Conservation (phyloP, 2,329 filamentous ascomycete genomes). For the Alternaria triticimaculans region DNA sequence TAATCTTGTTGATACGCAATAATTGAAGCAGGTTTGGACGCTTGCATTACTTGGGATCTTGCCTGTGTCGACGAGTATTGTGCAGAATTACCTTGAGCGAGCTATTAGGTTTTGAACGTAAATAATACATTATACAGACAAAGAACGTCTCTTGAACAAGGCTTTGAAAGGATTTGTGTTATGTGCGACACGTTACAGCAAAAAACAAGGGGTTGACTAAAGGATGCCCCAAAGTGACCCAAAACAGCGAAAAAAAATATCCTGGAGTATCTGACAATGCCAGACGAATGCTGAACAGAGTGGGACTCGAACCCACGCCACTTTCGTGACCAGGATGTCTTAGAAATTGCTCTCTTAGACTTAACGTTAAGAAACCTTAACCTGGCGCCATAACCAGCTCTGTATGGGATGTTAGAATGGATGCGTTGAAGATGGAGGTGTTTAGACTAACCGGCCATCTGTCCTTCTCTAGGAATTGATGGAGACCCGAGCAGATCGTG, state of each 20-base stretch:
- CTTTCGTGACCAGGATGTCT: conserved; percentile 49
- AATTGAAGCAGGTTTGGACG: no score
- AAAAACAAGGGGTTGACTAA: no score
- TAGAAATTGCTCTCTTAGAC: conserved; percentile 19
- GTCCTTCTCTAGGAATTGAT: background rate
- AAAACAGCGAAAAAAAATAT: conserved; percentile 22
- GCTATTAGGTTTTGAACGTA: no score
- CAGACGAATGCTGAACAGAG: conserved; percentile 47
- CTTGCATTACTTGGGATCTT: no score
- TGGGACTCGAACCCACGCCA: conserved; percentile 42
- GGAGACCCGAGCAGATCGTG: background rate
- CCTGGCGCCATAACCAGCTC: conserved; percentile 48
- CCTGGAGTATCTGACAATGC: conserved; percentile 24
- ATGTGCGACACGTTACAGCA: no score
- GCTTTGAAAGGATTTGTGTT: no score
- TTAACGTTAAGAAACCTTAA: conserved; percentile 40
- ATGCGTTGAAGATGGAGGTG: background rate
- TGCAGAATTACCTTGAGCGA: no score
- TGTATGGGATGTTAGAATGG: background rate
- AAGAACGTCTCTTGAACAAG: no score
- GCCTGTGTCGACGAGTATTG: no score
- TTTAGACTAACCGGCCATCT: background rate
- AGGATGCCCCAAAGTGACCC: no score
- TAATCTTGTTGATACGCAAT: no score
- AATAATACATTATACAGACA: no score